Evolutionary conservation across 768 basidiomycete genomes (phyloP).

Genomic region (Glaciozyma antarctica): DNA sequence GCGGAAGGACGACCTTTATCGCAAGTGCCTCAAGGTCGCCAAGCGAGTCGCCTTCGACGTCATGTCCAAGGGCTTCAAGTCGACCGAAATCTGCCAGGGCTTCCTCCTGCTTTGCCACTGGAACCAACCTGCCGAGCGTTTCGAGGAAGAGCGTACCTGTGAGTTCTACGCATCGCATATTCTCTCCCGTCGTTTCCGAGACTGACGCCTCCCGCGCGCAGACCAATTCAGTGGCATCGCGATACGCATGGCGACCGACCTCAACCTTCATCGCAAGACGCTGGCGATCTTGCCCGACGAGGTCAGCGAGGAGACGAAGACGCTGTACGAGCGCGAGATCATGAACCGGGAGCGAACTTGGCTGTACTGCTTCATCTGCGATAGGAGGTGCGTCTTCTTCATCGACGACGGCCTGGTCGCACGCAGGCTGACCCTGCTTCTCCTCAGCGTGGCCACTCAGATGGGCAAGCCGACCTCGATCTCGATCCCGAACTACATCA

Average conservation of each 20-base stretch:
- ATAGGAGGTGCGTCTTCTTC: conserved; percentile 12
- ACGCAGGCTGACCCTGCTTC: background rate
- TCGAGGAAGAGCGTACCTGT: conserved; percentile 95
- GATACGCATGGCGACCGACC: conserved; percentile 81
- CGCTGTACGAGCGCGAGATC: conserved; percentile 61
- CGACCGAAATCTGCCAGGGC: conserved; percentile 64
- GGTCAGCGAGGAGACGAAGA: conserved; percentile 63
- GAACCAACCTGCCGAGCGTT: conserved; percentile 90
- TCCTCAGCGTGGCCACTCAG: conserved; percentile 55
- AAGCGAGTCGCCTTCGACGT: conserved; percentile 65
- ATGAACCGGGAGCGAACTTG: conserved; percentile 92
- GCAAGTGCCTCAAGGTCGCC: conserved; percentile 46
- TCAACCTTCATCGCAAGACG: conserved; percentile 88
- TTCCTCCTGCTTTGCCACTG: conserved; percentile 80
- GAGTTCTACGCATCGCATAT: conserved; percentile 42
- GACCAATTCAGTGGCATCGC: conserved; percentile 33
- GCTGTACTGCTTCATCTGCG: conserved; percentile 47
- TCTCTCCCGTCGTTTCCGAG: background rate
- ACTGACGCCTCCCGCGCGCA: background rate
- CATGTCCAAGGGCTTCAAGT: conserved; percentile 62
- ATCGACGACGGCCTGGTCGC: too few species aligned
- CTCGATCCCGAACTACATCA: conserved; percentile 70
- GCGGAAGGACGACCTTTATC: conserved; percentile 66
- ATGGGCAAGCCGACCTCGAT: conserved; percentile 94
- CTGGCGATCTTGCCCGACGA: conserved; percentile 50